phyloP scores from a whole-genome alignment of 1,139 yeast genomes.

The Pichia inconspicua region DNA sequence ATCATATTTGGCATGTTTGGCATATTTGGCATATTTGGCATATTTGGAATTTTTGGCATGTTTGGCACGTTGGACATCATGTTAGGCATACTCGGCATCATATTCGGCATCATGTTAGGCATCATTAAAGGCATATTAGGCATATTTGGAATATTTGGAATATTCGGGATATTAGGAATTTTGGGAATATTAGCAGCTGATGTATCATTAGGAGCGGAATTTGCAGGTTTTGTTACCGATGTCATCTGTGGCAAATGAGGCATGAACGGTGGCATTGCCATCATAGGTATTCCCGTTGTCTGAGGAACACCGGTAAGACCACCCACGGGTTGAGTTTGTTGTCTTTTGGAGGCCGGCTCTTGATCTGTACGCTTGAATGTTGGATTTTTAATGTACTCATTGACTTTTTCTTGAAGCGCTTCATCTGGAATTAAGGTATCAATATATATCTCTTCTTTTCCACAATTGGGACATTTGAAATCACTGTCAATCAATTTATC shows the following conservation, averaged over 20 bases:
- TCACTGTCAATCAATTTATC: constrained; percentile 71
- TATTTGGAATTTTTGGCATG: not conserved
- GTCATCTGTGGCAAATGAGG: too few species aligned
- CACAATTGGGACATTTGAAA: constrained; percentile 87
- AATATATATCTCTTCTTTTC: constrained; percentile 60
- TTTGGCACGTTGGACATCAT: not conserved
- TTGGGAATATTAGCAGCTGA: not conserved
- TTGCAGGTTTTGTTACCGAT: not conserved
- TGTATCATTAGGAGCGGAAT: not conserved
- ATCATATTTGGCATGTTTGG: not conserved
- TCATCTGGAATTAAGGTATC: constrained; percentile 62
- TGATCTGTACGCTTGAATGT: constrained; percentile 5
- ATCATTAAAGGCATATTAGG: constrained; percentile 3
- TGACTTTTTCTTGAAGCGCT: constrained; percentile 41
- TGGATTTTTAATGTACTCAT: constrained; percentile 8
- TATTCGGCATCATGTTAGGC: constrained; percentile 7
- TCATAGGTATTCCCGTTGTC: constrained; percentile 10
- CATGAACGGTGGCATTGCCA: constrained; percentile 10
- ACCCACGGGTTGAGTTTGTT: constrained; percentile 14
- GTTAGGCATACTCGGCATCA: constrained; percentile 1
- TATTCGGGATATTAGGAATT: not conserved
- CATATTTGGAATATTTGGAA: not conserved
- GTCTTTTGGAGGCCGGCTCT: constrained; percentile 14
- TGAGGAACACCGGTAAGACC: constrained; percentile 3
- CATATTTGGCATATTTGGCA: not conserved